phyloP scores from a whole-genome alignment of 2,329 filamentous ascomycete species.

The Stachybotrys chlorohalonatus region DNA sequence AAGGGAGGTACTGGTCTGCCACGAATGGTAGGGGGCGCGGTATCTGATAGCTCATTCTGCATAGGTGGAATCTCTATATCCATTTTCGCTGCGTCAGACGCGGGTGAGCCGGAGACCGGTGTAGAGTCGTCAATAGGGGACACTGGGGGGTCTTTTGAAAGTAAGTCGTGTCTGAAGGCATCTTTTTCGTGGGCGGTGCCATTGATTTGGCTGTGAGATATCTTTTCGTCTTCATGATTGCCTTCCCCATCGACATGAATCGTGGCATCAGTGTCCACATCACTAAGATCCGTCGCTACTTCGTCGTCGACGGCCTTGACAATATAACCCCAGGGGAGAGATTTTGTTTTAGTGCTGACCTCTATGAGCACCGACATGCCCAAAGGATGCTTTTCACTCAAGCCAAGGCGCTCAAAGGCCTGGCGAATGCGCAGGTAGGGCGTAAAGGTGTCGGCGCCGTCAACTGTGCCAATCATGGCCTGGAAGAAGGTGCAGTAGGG shows the following conservation, averaged over 20 bases:
- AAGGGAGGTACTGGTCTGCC: conserved; percentile 21
- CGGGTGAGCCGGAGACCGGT: too few relatives aligned
- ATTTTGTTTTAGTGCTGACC: conserved; percentile 25
- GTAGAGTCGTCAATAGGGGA: too few relatives aligned
- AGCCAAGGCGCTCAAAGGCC: conserved; percentile 27
- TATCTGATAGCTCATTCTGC: background rate
- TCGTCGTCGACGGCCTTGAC: conserved; percentile 17
- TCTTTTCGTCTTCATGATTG: too few relatives aligned
- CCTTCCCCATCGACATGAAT: background rate
- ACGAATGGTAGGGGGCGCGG: conserved; percentile 10
- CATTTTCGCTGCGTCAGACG: too few relatives aligned
- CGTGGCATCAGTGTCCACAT: conserved; percentile 10
- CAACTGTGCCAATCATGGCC: conserved; percentile 20
- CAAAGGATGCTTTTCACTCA: conserved; percentile 26
- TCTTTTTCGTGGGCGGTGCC: too few relatives aligned
- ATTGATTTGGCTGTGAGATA: too few relatives aligned
- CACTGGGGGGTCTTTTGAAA: too few relatives aligned
- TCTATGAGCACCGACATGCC: conserved; percentile 24
- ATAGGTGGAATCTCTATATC: background rate
- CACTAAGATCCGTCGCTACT: conserved; percentile 7
- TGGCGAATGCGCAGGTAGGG: conserved; percentile 28
- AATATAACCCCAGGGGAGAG: conserved; percentile 27
- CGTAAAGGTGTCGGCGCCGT: conserved; percentile 23
- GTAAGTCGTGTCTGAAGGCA: too few relatives aligned
- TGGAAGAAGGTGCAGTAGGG: conserved; percentile 30